Evolutionary conservation across 352 stramenopile genomes (phyloP), one percentile per base, ranked within the genome.

Genomic region (Plasmopara muralis): DNA sequence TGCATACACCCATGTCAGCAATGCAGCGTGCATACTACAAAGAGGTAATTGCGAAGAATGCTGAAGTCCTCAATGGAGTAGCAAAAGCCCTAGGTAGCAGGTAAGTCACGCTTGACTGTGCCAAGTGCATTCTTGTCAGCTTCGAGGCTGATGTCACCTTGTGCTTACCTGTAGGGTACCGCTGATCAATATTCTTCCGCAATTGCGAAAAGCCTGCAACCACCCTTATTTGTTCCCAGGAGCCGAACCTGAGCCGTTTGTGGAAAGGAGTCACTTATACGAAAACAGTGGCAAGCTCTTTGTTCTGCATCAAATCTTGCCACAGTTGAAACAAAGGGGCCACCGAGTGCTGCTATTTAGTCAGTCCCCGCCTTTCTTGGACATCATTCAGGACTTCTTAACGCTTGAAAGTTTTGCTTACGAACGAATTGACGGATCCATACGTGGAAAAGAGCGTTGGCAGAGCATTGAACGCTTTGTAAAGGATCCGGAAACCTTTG

Each of bases 151-250:
- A 40, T 16, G 39, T 53, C 9, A 15, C 14, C 5, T 13, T 33
- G 41, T 14, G 16, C 33, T 8, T 43, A 9, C 31, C 46, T 48
- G 15, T 47, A 85, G 75, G 46, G 52, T 88, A 29, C 72, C 83
- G 45, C 73, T 99, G 47, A 97, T 97, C 43, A 99, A 99, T 68
- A 87, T 99, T 56, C 80, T 98, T 14, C 98, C 98, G 57, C 89
- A 99, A 53, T 59, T 91, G 7, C 70, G 78, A 8, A 91, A 91
- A 55, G 76, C 70, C 1, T 89, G 78, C 52, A 89, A 88, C 39
- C 81, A 91, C 44, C 81, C 81, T 35, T 99, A 98, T 65, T 55
- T 99, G 47, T 93, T 99, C 25, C 59, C 80, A 20, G 79, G 79
- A 16, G 75, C 75, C 15, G 80, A 90, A 42, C 77, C 73, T 1